Evolutionary conservation across 345 rosid species (phyloP), one percentile per base, ranked within the genome.

Genomic region (Nasturtium officinale): DNA sequence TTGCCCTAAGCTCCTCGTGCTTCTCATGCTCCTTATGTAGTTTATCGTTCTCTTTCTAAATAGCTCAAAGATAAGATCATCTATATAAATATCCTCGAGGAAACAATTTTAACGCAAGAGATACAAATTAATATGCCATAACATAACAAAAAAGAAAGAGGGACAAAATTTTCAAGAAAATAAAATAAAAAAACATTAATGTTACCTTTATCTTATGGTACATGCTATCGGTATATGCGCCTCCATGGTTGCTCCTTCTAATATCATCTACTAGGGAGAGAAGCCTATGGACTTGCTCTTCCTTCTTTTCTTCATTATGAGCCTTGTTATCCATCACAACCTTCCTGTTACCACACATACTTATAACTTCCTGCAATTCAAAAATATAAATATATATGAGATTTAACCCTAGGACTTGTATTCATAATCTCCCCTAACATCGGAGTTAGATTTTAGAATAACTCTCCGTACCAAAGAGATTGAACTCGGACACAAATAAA

Each of bases 251-350:
- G 29, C 73, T 78, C 7, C 17, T 58, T 40, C 73, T 60, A 58
- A 89, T 82, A 25, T 4, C 18, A 67, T 83, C 78, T 26, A 88
- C 88, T 56, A 86, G 83, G 17, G 84, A 77, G 11, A 90, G 83
- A 66, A 91, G 92, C 62, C 77, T 65, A 45, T 71, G 78, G 61
- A 87, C 84, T 69, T 91, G 95, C 18, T 69, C 73, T 48, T 25
- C 69, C 55, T 74, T 83, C 82, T 82, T 86, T 3, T 16, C n/a
- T 67, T 78, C 85, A 73, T 91, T 81, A 75, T 73, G 84, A 37
- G 87, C 87, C 82, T 86, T 91, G 83, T 91, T 91, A 65, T 89
- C 81, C 50, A 91, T 83, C 50, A 89, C 85, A 30, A 89, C 86
- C 30, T 1, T n/a, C 6, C 97, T 76, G 54, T 89, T 85, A 51